Evolutionary conservation across 2,329 filamentous ascomycete genomes (phyloP).

Genomic region (Talaromyces sp.): DNA sequence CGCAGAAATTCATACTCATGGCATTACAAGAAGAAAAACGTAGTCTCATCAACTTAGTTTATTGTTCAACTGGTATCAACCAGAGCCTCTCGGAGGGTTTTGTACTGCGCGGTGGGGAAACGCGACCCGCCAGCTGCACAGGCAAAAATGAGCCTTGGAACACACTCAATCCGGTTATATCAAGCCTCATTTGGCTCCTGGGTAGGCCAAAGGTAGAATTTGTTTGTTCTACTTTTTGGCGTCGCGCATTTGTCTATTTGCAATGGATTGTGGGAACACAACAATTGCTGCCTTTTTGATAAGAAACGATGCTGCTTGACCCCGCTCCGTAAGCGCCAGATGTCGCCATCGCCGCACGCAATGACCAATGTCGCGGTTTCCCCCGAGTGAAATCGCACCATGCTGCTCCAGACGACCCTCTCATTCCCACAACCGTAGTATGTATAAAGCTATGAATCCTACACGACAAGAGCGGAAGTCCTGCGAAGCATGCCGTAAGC

Average conservation of each 20-base stretch:
- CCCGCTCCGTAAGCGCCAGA: neutral
- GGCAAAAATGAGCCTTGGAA: too few species aligned
- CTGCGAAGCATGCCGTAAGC: slow-evolving; percentile 29
- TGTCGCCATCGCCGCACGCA: slow-evolving; percentile 19
- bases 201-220: neutral
- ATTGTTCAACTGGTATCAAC: too few species aligned
- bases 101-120: too few species aligned
- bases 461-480: slow-evolving; percentile 26
- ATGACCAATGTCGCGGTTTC: slow-evolving; percentile 19
- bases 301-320: too few species aligned
- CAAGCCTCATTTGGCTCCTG: neutral
- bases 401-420: neutral
- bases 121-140: too few species aligned
- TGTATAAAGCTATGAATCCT: slow-evolving; percentile 19
- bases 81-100: too few species aligned
- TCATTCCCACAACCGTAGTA: neutral
- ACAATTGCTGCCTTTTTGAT: too few species aligned
- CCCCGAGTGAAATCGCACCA: neutral
- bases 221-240: neutral
- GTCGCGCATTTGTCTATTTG: neutral
- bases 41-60: too few species aligned
- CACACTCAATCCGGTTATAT: neutral
- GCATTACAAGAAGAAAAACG: too few species aligned
- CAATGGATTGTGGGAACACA: too few species aligned
- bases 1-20: too few species aligned